Evolutionary conservation across 768 basidiomycete species (phyloP).

Genomic region (Flagelloscypha sp.): DNA sequence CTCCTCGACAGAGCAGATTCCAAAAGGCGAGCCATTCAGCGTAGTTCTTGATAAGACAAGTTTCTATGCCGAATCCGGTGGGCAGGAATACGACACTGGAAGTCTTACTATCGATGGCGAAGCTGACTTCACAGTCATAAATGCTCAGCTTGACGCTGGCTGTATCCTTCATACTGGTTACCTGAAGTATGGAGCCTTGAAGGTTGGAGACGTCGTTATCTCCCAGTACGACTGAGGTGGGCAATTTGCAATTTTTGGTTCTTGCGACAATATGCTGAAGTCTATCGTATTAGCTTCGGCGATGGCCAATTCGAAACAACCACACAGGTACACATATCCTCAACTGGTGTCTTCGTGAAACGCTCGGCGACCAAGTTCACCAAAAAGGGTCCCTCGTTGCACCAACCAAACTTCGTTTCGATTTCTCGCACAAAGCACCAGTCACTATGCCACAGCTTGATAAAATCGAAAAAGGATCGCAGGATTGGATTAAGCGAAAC

Average conservation of each 20-base stretch:
- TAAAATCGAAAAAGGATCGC: conserved; percentile 76
- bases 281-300: conserved; percentile 50
- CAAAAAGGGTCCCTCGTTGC: conserved; percentile 98
- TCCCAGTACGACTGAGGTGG: conserved; percentile 90
- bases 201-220: conserved; percentile 73
- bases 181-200: conserved; percentile 81
- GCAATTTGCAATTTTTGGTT: conserved; percentile 3
- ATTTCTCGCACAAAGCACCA: conserved; percentile 93
- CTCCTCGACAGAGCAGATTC: conserved; percentile 55
- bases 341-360: conserved; percentile 87
- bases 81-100: conserved; percentile 95
- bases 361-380: conserved; percentile 95
- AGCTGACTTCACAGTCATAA: conserved; percentile 87
- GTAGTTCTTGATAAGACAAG: conserved; percentile 85
- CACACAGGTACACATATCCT: conserved; percentile 99
- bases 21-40: conserved; percentile 66
- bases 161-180: conserved; percentile 91
- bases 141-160: conserved; percentile 91
- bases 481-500: conserved; percentile 86
- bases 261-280: neutral
- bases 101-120: conserved; percentile 87
- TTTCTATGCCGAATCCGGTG: conserved; percentile 97
- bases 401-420: conserved; percentile 91
- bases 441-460: conserved; percentile 68
- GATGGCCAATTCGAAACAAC: conserved; percentile 95